Conservation (phyloP, 129 eudicot genomes). For the Tagetes patula region DNA sequence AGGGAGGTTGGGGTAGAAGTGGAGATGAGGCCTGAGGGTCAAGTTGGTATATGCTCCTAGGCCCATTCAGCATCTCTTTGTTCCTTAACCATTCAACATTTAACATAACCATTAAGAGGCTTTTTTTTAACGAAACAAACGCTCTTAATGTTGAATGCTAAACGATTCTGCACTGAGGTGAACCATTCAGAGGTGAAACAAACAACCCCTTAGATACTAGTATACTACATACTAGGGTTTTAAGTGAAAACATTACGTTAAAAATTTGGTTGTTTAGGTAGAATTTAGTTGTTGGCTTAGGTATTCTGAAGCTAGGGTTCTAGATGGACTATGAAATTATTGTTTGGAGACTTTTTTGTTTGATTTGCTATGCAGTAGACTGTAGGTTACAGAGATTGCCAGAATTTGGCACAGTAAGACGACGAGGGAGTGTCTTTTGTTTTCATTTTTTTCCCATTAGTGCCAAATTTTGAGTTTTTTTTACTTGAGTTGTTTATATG, state of each 20-base stretch:
- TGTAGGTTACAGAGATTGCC: neutral
- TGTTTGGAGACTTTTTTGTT: neutral
- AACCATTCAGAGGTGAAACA: too few relatives aligned
- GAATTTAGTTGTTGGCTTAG: neutral
- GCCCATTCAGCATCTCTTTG: too few relatives aligned
- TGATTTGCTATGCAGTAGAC: neutral
- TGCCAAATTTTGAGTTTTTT: neutral
- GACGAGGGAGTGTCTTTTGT: neutral
- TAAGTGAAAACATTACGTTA: neutral
- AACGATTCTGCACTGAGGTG: too few relatives aligned
- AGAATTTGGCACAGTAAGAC: neutral
- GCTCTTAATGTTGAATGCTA: too few relatives aligned
- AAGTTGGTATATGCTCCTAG: too few relatives aligned
- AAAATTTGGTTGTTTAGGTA: neutral
- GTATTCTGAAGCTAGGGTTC: constrained; percentile 15
- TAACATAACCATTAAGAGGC: too few relatives aligned
- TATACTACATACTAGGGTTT: constrained; percentile 21
- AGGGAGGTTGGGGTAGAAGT: too few relatives aligned
- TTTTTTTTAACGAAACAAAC: too few relatives aligned
- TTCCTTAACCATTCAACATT: too few relatives aligned
- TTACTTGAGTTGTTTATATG: neutral
- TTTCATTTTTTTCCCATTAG: neutral
- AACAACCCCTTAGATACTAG: too few relatives aligned
- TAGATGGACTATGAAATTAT: neutral
- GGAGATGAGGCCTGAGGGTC: too few relatives aligned